Evolutionary conservation across 164 flowering plant species (phyloP), one percentile per base, ranked within the genome.

Genomic region (Sedum album): DNA sequence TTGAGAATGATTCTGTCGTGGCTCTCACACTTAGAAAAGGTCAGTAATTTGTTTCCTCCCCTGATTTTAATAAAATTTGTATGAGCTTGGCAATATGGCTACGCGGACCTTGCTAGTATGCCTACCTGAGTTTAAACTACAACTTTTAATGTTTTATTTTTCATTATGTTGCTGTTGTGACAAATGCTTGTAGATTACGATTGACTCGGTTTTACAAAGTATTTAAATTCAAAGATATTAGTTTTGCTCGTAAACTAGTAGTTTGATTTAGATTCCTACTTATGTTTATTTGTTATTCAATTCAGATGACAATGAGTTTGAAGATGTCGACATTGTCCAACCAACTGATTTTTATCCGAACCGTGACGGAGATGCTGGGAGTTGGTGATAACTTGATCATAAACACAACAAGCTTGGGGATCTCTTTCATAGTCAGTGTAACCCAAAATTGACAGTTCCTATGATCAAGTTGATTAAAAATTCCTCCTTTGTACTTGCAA

Each of bases 1-100:
- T 95, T 67, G 97, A 95, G 75, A 91, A 95, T 79, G 99, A 95
- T 81, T 90, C 84, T 76, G 83, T 90, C 68, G 94, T 95, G 77
- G 99, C 97, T 20, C 80, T 90, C 76, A 84, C 96, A 23, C 73
- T 91, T 80, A 84, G 91, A 77, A 88, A 86, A 88, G 97, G 99
- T 93, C 67, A 28, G 67, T 4, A 57, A 68, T 68, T 63, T 31
- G 46, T 39, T 15, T 13, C 60, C 44, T 64, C 41, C 42, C 26
- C 39, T 5, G 41, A 15, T 67, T 17, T 31, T 28, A 13, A 39
- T 42, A 31, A 48, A n/a, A 18, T 5, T 61, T 36, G 15, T 6
- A 31, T 36, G 31, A 23, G 65, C 36, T 18, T 53, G 41, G 5
- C 63, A 1, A 15, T 8, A 31, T 31, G 31, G n/a, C 11, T 2